Evolutionary conservation across 176 grass and related monocot genomes (phyloP).

Genomic region (Hordeum marinum): DNA sequence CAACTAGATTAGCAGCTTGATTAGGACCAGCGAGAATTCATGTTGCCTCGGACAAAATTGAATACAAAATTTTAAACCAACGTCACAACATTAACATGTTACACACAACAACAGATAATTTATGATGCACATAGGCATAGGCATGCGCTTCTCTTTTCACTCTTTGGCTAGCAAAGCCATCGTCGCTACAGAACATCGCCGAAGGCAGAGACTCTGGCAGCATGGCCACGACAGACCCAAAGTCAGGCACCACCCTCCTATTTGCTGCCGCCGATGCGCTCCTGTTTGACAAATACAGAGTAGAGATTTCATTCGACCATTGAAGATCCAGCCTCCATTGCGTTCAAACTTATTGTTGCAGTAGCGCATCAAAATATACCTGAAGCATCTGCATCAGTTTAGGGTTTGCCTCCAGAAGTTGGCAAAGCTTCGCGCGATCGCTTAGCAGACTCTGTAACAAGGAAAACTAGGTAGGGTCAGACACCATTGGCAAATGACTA

Average conservation of each 20-base stretch:
- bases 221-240: not conserved
- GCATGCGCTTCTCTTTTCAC: not conserved
- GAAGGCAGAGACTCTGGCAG: not conserved
- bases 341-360: not conserved
- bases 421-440: conserved; percentile 86
- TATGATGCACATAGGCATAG: not conserved
- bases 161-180: conserved; percentile 4
- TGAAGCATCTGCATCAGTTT: conserved; percentile 99
- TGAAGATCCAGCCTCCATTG: not conserved
- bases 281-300: conserved; percentile 38
- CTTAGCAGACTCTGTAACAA: conserved; percentile 62
- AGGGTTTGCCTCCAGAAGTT: conserved; percentile 84
- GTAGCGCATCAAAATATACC: conserved; percentile 36
- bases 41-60: not conserved
- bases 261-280: conserved; percentile 40
- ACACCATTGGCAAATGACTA: conserved; percentile 2
- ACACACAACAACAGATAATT: not conserved
- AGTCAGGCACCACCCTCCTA: not conserved
- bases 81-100: conserved; percentile 29
- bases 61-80: not conserved
- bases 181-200: not conserved
- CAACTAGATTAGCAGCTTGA: not conserved
- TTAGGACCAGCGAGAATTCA: not conserved
- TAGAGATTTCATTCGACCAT: not conserved
- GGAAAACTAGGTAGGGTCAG: not conserved